phyloP scores from a whole-genome alignment of 2,329 filamentous ascomycete species.

The Colletotrichum abscissum region DNA sequence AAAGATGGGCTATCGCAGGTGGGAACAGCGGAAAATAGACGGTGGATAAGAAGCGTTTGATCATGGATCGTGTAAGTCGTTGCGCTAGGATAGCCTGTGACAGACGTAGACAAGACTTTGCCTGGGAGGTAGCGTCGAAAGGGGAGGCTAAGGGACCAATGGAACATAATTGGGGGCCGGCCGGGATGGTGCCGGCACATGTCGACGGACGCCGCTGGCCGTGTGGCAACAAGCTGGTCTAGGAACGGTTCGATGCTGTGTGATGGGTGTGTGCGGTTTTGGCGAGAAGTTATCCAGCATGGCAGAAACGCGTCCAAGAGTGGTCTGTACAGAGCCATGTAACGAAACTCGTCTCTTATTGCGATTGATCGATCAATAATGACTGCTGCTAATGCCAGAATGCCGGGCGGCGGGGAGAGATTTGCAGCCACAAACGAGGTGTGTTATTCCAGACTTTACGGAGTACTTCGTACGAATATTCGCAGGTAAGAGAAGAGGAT shows the following conservation, averaged over 20 bases:
- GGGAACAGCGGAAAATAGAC: constrained; percentile 6
- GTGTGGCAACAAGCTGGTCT: constrained; percentile 22
- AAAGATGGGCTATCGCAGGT: not conserved
- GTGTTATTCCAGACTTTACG: not conserved
- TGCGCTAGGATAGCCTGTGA: constrained; percentile 10
- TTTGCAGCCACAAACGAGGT: not conserved
- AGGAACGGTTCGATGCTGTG: constrained; percentile 22
- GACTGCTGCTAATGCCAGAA: not conserved
- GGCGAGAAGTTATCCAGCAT: not conserved
- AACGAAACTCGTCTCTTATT: not conserved
- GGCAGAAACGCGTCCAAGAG: not conserved
- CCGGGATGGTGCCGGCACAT: constrained; percentile 28
- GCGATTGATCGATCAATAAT: not conserved
- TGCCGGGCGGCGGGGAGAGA: not conserved
- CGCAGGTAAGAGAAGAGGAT: not conserved
- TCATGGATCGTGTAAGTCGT: constrained; percentile 23
- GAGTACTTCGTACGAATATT: not conserved
- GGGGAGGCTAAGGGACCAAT: constrained; percentile 7
- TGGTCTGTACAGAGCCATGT: not conserved
- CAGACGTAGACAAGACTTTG: constrained; percentile 17
- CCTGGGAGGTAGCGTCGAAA: constrained; percentile 13
- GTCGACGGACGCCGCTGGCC: not conserved
- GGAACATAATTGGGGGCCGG: not conserved
- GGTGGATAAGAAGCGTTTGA: constrained; percentile 19
- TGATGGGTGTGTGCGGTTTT: not conserved